phyloP scores from a whole-genome alignment of 129 eudicot genomes.

The Helianthus tuberosus region DNA sequence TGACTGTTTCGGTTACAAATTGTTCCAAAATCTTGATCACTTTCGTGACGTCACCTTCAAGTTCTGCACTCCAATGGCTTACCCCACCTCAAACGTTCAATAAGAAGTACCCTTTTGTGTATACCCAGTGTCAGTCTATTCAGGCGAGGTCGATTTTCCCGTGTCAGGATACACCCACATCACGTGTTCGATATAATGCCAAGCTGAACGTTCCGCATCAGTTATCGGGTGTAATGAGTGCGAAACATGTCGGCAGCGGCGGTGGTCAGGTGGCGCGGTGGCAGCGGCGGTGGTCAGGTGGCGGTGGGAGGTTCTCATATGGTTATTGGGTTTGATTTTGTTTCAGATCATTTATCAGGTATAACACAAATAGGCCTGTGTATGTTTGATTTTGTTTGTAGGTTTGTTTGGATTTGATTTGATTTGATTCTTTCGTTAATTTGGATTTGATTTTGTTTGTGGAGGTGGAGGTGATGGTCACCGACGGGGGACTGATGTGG shows the following conservation, averaged over 20 bases:
- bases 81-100: slow-evolving; percentile 81
- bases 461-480: too few relatives aligned
- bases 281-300: too few relatives aligned
- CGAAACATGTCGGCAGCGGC: slow-evolving; percentile 67
- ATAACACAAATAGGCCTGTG: too few relatives aligned
- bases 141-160: slow-evolving; percentile 94
- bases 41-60: slow-evolving; percentile 50
- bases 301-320: too few relatives aligned
- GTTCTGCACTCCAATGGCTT: slow-evolving; percentile 93
- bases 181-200: slow-evolving; percentile 63
- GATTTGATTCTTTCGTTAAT: too few relatives aligned
- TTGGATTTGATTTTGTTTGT: too few relatives aligned
- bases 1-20: slow-evolving; percentile 52
- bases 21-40: slow-evolving; percentile 46
- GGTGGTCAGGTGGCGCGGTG: too few relatives aligned
- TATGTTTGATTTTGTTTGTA: too few relatives aligned
- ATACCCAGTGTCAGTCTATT: slow-evolving; percentile 89
- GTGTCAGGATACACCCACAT: slow-evolving; percentile 90
- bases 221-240: slow-evolving; percentile 78
- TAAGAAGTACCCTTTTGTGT: slow-evolving; percentile 68
- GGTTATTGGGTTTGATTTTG: too few relatives aligned
- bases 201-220: slow-evolving; percentile 65
- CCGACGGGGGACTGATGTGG: too few relatives aligned
- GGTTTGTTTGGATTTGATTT: too few relatives aligned
- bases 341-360: too few relatives aligned